Conservation (phyloP, 2,329 filamentous ascomycete species). For the Penicillium vulpinum region DNA sequence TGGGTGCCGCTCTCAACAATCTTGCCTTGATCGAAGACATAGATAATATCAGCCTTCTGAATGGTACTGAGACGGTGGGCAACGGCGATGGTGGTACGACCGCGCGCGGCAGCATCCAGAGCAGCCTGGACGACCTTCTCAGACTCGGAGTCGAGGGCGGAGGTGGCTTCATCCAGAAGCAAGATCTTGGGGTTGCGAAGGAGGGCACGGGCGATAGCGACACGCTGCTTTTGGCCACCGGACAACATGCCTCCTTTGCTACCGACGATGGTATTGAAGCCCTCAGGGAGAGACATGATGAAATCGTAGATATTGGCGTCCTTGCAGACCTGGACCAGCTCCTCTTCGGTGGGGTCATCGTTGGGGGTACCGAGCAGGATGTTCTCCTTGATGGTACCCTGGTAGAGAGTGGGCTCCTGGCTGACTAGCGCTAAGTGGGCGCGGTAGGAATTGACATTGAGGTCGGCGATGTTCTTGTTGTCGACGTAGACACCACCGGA, state of each 20-base stretch:
- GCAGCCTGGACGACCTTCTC: constrained; percentile 64
- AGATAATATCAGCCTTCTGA: constrained; percentile 91
- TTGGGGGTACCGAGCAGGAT: constrained; percentile 74
- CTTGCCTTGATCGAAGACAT: constrained; percentile 88
- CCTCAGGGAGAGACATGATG: constrained; percentile 80
- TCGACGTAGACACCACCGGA: constrained; percentile 79
- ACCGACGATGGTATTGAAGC: constrained; percentile 81
- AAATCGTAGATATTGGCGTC: constrained; percentile 94
- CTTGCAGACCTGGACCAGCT: constrained; percentile 74
- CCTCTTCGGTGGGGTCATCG: constrained; percentile 68
- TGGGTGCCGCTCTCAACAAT: constrained; percentile 86
- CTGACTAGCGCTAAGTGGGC: constrained; percentile 81
- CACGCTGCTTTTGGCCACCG: constrained; percentile 91
- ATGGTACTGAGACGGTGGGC: constrained; percentile 91
- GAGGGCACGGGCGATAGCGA: constrained; percentile 88
- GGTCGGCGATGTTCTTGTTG: constrained; percentile 72
- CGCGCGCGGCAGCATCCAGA: constrained; percentile 78
- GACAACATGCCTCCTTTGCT: constrained; percentile 82
- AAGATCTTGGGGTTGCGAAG: constrained; percentile 89
- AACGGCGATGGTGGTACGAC: constrained; percentile 87
- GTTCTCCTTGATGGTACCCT: constrained; percentile 88
- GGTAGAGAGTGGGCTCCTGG: constrained; percentile 92
- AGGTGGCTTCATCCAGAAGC: constrained; percentile 74
- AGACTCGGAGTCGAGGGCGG: constrained; percentile 52
- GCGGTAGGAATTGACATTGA: constrained; percentile 86